These are phyloP conservation scores for Ilex asprella DNA, from an alignment of 257 asterid species.

Conservation along the genomic window DNA sequence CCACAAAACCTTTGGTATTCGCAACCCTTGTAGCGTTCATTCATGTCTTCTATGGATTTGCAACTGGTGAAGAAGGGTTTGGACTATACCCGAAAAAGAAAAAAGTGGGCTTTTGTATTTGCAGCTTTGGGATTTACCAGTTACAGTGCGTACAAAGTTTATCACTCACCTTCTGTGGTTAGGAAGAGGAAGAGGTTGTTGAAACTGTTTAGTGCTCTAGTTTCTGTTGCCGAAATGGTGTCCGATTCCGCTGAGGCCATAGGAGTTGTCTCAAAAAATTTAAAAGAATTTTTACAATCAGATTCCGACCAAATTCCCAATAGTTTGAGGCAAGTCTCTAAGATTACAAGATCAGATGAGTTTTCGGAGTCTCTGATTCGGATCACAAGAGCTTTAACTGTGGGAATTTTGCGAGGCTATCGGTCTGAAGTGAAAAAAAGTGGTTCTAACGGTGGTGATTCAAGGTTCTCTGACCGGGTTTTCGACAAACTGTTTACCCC, in stretches of 20 bases:
- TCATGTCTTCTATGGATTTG: conserved; percentile 30
- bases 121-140: conserved; percentile 49
- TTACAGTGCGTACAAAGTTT: conserved; percentile 46
- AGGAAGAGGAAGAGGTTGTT: conserved; percentile 40
- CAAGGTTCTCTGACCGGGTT: conserved; percentile 26
- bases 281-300: conserved; percentile 46
- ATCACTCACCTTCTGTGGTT: conserved; percentile 44
- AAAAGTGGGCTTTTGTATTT: conserved; percentile 36
- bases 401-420: conserved; percentile 46
- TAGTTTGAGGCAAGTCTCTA: conserved; percentile 60
- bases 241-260: conserved; percentile 63
- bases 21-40: not conserved
- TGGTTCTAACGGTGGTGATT: conserved; percentile 1
- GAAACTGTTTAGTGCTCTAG: conserved; percentile 34
- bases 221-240: conserved; percentile 45
- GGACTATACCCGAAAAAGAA: conserved; percentile 28
- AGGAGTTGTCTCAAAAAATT: conserved; percentile 50
- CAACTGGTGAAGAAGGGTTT: conserved; percentile 28
- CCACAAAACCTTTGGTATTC: not conserved
- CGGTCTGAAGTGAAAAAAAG: conserved; percentile 14
- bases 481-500: conserved; percentile 46
- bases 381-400: conserved; percentile 41
- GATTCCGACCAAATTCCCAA: conserved; percentile 61
- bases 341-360: conserved; percentile 45
- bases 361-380: conserved; percentile 36